These are phyloP conservation scores for Schrenkiella parvula DNA, from an alignment of 345 rosid genomes.

Conservation along the genomic window DNA sequence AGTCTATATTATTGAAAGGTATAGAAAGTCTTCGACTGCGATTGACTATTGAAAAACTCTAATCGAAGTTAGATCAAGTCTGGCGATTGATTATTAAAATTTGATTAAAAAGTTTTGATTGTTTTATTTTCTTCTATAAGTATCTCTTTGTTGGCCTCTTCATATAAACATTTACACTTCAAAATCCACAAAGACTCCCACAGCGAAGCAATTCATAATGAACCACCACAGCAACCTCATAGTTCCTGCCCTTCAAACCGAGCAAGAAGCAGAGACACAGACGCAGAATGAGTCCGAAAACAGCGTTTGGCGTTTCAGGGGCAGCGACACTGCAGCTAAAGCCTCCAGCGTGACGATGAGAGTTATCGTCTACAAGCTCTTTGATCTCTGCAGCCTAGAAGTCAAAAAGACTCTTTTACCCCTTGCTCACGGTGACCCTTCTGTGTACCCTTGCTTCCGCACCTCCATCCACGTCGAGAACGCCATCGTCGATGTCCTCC, in stretches of 20 bases:
- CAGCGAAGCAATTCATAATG: background rate
- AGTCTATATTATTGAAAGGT: too few species aligned
- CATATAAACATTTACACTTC: background rate
- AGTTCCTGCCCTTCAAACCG: constrained; percentile 5
- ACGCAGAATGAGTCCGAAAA: background rate
- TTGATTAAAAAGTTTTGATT: background rate
- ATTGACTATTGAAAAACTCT: too few species aligned
- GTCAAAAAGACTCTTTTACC: constrained; percentile 38
- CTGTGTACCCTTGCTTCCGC: constrained; percentile 51
- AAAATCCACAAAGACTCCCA: background rate
- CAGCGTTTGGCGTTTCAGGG: constrained; percentile 28
- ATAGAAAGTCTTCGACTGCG: too few species aligned
- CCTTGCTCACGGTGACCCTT: constrained; percentile 69
- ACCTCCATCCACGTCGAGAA: constrained; percentile 48
- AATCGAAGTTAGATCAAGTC: too few species aligned
- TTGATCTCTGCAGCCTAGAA: constrained; percentile 31
- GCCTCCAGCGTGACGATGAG: constrained; percentile 40
- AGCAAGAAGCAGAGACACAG: constrained; percentile 12
- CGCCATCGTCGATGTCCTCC: constrained; percentile 44
- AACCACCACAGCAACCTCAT: constrained; percentile 7
- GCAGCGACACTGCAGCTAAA: constrained; percentile 24
- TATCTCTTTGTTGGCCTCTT: background rate
- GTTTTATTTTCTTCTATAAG: constrained; percentile 5
- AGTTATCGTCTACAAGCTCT: constrained; percentile 31
- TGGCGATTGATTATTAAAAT: background rate